Conservation (phyloP, 768 basidiomycete species). For the Glaciozyma martinii region DNA sequence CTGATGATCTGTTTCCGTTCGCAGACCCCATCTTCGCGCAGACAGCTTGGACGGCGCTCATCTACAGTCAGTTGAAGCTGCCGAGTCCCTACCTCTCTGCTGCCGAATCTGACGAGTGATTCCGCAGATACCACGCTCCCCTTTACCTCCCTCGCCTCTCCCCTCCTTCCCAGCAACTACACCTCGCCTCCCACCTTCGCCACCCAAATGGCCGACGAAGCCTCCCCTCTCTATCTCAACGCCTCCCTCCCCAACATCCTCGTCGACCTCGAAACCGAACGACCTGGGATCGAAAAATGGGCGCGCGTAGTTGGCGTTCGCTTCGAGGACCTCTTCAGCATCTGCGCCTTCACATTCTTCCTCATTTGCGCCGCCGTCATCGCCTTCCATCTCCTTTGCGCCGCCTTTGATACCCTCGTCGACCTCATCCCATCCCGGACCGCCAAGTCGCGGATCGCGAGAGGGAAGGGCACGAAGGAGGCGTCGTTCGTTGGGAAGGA, state of each 20-base stretch:
- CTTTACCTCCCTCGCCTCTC: conserved; percentile 14
- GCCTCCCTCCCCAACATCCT: conserved; percentile 58
- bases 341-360: conserved; percentile 70
- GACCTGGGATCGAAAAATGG: conserved; percentile 66
- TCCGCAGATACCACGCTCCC: conserved; percentile 11
- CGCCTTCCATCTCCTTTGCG: conserved; percentile 58
- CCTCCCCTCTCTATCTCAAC: conserved; percentile 71
- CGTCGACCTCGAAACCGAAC: conserved; percentile 47
- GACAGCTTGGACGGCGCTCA: conserved; percentile 72
- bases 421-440: conserved; percentile 38
- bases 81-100: conserved; percentile 38
- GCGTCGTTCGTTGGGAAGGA: conserved; percentile 9
- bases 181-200: conserved; percentile 48
- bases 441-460: conserved; percentile 26
- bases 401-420: conserved; percentile 53
- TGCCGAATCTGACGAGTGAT: neutral
- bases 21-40: conserved; percentile 82
- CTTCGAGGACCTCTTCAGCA: conserved; percentile 66
- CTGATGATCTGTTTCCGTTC: neutral
- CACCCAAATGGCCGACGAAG: conserved; percentile 59
- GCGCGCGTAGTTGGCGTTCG: conserved; percentile 74
- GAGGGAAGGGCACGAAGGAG: conserved; percentile 1
- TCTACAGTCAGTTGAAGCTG: conserved; percentile 38
- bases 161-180: conserved; percentile 9
- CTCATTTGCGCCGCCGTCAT: conserved; percentile 61